Evolutionary conservation across 106 monocot genomes (phyloP), one percentile per base, ranked within the genome.

Genomic region (Dioscorea alata): DNA sequence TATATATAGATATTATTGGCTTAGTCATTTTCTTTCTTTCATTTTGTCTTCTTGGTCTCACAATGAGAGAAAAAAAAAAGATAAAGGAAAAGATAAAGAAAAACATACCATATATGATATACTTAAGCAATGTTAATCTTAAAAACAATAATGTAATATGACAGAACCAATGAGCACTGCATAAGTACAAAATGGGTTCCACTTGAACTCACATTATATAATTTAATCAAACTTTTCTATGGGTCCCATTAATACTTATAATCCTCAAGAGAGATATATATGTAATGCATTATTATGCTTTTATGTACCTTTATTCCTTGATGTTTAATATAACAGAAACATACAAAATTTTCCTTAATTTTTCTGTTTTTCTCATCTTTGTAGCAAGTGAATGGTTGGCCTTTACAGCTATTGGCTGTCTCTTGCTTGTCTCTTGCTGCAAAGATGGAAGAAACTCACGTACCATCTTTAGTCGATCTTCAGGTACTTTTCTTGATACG

Each of bases 351-450:
- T 22, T 22, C 5, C 12, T 20, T 12, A 59, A 1, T 22, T 22
- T 7, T 23, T 12, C 2, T 49, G 18, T 63, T 19, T 14, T n/a
- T 6, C 3, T 15, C 24, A 71, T 28, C 28, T 28, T 28, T 28
- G n/a, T 59, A 75, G 75, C 31, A 72, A 71, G 33, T 68, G 59
- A 73, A 81, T 49, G 80, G 75, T 59, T 93, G 93, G 93, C 83
- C 82, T 67, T 54, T 87, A 77, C 89, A 89, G 50, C 89, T 93
- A 50, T 71, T 89, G 63, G 76, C 93, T 12, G 93, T 89, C 61
- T 77, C 93, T 49, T 93, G 93, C 78, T 79, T 93, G 64, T 93
- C 93, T 52, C 70, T 93, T 24, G 89, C 93, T 49, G 83, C 83
- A 54, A 93, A 93, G 64, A 86, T 90, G 85, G 90, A 90, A 67